phyloP scores from a whole-genome alignment of 2,329 filamentous ascomycete species.

The Penicillium sp. region DNA sequence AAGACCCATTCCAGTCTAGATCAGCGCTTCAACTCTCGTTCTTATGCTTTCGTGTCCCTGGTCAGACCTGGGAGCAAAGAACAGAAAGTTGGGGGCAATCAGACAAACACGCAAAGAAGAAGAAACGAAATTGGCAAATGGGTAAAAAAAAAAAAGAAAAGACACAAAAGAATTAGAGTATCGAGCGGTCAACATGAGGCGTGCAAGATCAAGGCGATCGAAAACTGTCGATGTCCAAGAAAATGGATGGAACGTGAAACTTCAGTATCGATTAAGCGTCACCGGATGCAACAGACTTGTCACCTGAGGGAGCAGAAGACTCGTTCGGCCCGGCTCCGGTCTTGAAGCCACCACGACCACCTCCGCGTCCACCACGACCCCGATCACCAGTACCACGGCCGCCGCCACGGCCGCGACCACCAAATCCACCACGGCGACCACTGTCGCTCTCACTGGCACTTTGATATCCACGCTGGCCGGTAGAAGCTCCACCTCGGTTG shows the following conservation, averaged over 20 bases:
- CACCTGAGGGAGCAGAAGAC: constrained; percentile 33
- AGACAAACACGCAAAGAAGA: constrained; percentile 14
- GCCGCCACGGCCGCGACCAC: constrained; percentile 54
- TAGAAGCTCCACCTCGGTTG: constrained; percentile 64
- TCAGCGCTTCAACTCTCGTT: neutral
- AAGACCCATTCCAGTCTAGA: constrained; percentile 1
- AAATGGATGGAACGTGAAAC: constrained; percentile 19
- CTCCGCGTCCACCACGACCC: constrained; percentile 57
- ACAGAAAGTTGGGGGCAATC: neutral
- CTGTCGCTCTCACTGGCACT: constrained; percentile 77
- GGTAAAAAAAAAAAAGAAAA: constrained; percentile 19
- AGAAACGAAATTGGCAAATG: constrained; percentile 19
- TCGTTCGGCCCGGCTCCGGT: constrained; percentile 47
- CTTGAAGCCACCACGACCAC: constrained; percentile 56
- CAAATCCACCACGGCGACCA: constrained; percentile 63
- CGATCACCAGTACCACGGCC: constrained; percentile 50
- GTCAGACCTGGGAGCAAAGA: constrained; percentile 1
- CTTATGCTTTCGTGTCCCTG: neutral
- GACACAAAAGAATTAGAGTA: constrained; percentile 31
- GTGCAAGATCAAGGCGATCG: constrained; percentile 15
- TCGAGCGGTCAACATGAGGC: constrained; percentile 18
- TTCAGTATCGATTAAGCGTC: constrained; percentile 30
- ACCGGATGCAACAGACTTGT: constrained; percentile 37
- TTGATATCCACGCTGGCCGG: constrained; percentile 73
- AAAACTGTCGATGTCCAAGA: constrained; percentile 12